Base-by-base conservation (phyloP, 352 stramenopile genomes). In the Phytophthora tubulina region DNA sequence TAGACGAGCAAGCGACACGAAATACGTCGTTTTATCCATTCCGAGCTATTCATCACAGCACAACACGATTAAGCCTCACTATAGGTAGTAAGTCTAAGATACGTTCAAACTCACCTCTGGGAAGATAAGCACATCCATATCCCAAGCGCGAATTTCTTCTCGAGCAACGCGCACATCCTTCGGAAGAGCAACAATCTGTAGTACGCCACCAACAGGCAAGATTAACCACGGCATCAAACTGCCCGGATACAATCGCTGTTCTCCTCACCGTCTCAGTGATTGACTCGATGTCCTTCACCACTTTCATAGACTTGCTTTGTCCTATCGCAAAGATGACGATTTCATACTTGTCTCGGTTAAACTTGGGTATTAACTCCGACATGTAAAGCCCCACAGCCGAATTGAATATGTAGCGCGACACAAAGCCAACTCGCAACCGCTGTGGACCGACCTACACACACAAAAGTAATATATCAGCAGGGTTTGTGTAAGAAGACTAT, bases 1-100 rank as follows among this genome's bases (percentile, higher is more conserved):
- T 30, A 95, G 74, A 0, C 86, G 86, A 57, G 81, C 67, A 27
- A 91, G 86, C 33, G 85, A 86, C 21, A 95, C 42, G 49, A 94
- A 93, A 53, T 85, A 95, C 7, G 84, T 90, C n/a, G 81, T 85
- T 41, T 91, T 89, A 68, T 95, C 86, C 74, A 89, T 88, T 5
- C 88, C 88, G 38, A 95, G 76, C 88, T 95, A 57, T 33, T 9
- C 13, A 69, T 4, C 42, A 61, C 21, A 63, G 14, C 65, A 21
- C 35, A 57, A 46, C n/a, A 27, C 38, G 42, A 30, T 14, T 55
- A 42, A 21, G 27, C 9, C 32, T 27, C 51, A 33, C 21, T 27
- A 27, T 27, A 27, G 21, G 21, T 27, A 27, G 21, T 27, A 38
- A 11, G 36, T 30, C 6, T 33, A 41, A 45, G 2, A 58, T 14